Base-by-base conservation (phyloP, 2,329 filamentous ascomycete genomes). In the Allantophomopsis cytisporea region DNA sequence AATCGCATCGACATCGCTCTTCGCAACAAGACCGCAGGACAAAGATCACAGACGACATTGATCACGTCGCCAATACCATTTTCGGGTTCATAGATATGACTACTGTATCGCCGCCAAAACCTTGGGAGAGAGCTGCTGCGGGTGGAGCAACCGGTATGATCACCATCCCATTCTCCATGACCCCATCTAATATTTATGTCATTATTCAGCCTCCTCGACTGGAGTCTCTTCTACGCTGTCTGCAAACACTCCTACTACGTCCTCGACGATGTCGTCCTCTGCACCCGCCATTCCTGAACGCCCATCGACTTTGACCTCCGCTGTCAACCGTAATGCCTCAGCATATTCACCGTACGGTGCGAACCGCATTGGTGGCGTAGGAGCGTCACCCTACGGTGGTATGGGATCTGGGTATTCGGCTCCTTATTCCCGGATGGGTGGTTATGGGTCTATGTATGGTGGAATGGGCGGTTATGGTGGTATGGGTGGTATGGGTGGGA, bases 21-120 rank as follows among this genome's bases (percentile, higher is more conserved):
- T 28, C 3, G 7, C 7, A 10, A 8, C 23, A 28, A 28, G 8
- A 28, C 23, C 11, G 23, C 8, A 8, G 23, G 7, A 28, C 23
- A 10, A 10, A 28, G 23, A 12, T 28, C 23, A 8, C 5, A 28
- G 23, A 28, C 23, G 4, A 28, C 23, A 4, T 10, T 8, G 23
- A 28, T 3, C 7, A 6, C 11, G 7, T 8, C 11, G 8, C 7
- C 7, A 28, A 28, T 6, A 6, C 7, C 7, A 10, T 6, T 12
- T 8, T 12, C 7, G 11, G 8, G 3, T 12, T 28, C 23, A 28
- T 10, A 10, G 8, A 5, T 12, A 56, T 56, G 50, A 42, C 46
- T 11, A 78, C 78, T 70, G 73, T 73, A 47, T 95, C 89, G 60
- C 91, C 91, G 56, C 91, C 91, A 41, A 98, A 98, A 65, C 91